Evolutionary conservation across 1,284 basidiomycete genomes (phyloP), one percentile per base, ranked within the genome.

Genomic region (Austroboletus novae-zelandiae): DNA sequence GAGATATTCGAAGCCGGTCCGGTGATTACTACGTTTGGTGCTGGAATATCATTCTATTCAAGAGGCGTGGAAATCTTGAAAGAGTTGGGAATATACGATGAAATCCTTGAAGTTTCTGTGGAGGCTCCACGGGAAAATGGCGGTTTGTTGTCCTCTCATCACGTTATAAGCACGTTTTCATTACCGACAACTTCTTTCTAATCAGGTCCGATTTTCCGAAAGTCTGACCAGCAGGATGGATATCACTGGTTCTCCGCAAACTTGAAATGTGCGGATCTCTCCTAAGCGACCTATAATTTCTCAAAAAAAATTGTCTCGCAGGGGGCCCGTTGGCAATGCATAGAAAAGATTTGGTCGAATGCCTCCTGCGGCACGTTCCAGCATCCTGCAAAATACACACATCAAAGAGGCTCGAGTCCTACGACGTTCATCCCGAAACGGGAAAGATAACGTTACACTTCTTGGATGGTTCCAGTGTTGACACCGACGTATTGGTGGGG

Each of bases 401-500:
- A 7, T 65, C 61, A 13, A 68, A 71, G 52, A 61, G 52, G 18
- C 65, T 74, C 8, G 18, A 48, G 4, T 45, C 45, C 3, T 72
- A 72, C 40, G 40, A 56, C 0, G 54, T 55, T 6, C n/a, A 51
- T 40, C 10, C 48, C 2, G n/a, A 52, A 17, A 50, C 40, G 1
- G 50, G 57, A 5, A 50, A 49, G 18, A 56, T 67, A 20, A 56
- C 43, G 0, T 43, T 72, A 14, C 49, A 64, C 42, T 73, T 74
- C 51, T 37, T 61, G 1, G 69, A 72, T 37, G 69, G 65, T 4
- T 60, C 67, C 15, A 63, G 56, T 9, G 57, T 60, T 0, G 45
- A 56, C n/a, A 59, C 69, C 2, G 71, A 75, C 43, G 49, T 74
- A 3, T 57, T 75, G 25, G 53, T 73, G 9, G 71, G 71, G 0